phyloP scores from a whole-genome alignment of 805 yeast genomes.

The Starmera quercuum region DNA sequence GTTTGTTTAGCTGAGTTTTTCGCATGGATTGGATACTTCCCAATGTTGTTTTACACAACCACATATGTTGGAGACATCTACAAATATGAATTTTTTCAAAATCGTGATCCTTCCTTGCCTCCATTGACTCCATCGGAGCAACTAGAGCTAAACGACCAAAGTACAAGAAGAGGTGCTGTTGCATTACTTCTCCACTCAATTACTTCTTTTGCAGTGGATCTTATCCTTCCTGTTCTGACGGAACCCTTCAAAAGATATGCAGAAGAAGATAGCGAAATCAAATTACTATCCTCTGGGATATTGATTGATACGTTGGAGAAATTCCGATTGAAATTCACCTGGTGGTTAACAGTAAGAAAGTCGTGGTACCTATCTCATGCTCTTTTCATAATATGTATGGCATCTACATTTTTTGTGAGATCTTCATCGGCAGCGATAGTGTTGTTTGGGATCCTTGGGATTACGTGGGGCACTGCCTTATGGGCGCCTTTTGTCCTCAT shows the following conservation, averaged over 20 bases:
- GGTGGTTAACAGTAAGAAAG: constrained; percentile 26
- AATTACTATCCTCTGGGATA: background rate
- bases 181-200: constrained; percentile 44
- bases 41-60: constrained; percentile 56
- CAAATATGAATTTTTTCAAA: constrained; percentile 26
- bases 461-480: constrained; percentile 58
- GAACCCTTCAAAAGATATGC: constrained; percentile 19
- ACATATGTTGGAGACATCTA: constrained; percentile 59
- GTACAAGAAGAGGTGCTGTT: constrained; percentile 44
- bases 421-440: constrained; percentile 35
- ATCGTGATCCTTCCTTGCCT: constrained; percentile 27
- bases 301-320: constrained; percentile 6
- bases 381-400: constrained; percentile 40
- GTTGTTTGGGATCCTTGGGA: constrained; percentile 45
- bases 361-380: constrained; percentile 47
- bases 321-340: constrained; percentile 6
- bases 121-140: constrained; percentile 30
- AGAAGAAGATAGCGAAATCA: constrained; percentile 3
- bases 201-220: constrained; percentile 35
- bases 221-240: constrained; percentile 37
- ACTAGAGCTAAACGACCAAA: constrained; percentile 32
- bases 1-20: constrained; percentile 52
- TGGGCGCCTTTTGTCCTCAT: constrained; percentile 64
- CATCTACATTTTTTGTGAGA: constrained; percentile 36
- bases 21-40: constrained; percentile 67